These are phyloP conservation scores for Sporothrix curviconia DNA, from an alignment of 2,329 filamentous ascomycete species.

Conservation along the genomic window DNA sequence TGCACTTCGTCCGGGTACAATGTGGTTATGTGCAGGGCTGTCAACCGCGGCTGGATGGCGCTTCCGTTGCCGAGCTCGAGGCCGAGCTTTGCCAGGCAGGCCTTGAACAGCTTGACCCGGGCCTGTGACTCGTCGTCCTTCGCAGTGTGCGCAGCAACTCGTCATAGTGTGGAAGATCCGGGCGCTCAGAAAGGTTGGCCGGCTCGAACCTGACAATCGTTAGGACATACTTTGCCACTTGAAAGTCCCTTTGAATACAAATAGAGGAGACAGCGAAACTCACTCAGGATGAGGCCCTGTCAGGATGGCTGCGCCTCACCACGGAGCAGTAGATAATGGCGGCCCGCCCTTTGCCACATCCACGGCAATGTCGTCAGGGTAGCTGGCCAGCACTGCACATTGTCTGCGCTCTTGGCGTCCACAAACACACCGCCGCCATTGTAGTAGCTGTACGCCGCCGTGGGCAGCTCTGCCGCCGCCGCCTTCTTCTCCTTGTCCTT, in stretches of 20 bases:
- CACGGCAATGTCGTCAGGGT: slow-evolving; percentile 66
- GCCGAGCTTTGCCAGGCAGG: slow-evolving; percentile 72
- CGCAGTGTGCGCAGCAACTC: slow-evolving; percentile 61
- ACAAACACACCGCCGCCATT: slow-evolving; percentile 95
- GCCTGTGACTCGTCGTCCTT: slow-evolving; percentile 55
- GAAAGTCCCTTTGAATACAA: neutral
- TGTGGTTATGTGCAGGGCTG: slow-evolving; percentile 73
- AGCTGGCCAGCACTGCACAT: slow-evolving; percentile 78
- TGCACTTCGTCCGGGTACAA: slow-evolving; percentile 48
- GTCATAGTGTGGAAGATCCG: slow-evolving; percentile 61
- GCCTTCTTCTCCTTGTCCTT: slow-evolving; percentile 12
- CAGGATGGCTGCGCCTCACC: slow-evolving; percentile 70
- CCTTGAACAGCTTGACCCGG: slow-evolving; percentile 69
- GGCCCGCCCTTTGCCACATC: slow-evolving; percentile 63
- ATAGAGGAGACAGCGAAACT: slow-evolving; percentile 14
- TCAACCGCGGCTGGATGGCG: slow-evolving; percentile 67
- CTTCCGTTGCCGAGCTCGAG: slow-evolving; percentile 67
- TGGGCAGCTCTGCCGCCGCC: slow-evolving; percentile 38
- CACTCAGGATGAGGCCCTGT: slow-evolving; percentile 91
- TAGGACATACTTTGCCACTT: no score
- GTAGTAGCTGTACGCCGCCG: slow-evolving; percentile 71
- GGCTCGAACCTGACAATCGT: slow-evolving; percentile 84
- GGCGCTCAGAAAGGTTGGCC: slow-evolving; percentile 64
- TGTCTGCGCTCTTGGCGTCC: slow-evolving; percentile 57
- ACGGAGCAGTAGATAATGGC: slow-evolving; percentile 79